These are phyloP conservation scores for Salinomyces thailandicus DNA, from an alignment of 2,329 filamentous ascomycete genomes.

Conservation along the genomic window DNA sequence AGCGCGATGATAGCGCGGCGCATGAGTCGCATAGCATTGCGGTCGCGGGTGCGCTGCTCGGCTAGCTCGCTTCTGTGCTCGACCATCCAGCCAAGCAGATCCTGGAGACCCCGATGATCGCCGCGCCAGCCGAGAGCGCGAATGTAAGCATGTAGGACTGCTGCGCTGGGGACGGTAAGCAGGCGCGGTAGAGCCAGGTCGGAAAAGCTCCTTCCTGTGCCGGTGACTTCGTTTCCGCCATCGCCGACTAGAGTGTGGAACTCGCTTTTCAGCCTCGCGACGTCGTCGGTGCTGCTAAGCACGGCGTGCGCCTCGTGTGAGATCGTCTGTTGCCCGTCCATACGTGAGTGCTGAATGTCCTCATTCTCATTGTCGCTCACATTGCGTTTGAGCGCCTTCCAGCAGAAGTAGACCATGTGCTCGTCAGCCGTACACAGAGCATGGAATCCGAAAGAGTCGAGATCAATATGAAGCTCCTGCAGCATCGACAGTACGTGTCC, in stretches of 20 bases:
- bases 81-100: slow-evolving; percentile 50
- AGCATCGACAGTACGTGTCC: slow-evolving; percentile 9
- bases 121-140: slow-evolving; percentile 51
- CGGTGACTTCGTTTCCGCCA: not conserved
- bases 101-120: slow-evolving; percentile 49
- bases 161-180: slow-evolving; percentile 36
- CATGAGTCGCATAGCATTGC: slow-evolving; percentile 24
- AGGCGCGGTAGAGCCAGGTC: slow-evolving; percentile 21
- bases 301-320: not conserved
- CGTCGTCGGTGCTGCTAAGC: not conserved
- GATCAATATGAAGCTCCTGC: slow-evolving; percentile 17
- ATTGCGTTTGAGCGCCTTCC: slow-evolving; percentile 7
- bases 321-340: not conserved
- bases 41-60: slow-evolving; percentile 16
- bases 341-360: not conserved
- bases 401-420: slow-evolving; percentile 22
- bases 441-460: slow-evolving; percentile 22
- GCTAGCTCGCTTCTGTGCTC: slow-evolving; percentile 33
- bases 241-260: not conserved
- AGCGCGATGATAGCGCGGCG: slow-evolving; percentile 30
- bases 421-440: slow-evolving; percentile 25
- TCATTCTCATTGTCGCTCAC: not conserved
- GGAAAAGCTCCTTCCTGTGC: not conserved
- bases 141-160: slow-evolving; percentile 50
- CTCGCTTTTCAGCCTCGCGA: not conserved